These are phyloP conservation scores for Physcomitrellopsis africana DNA, from an alignment of 225 moss, liverwort and hornwort species.

Conservation along the genomic window DNA sequence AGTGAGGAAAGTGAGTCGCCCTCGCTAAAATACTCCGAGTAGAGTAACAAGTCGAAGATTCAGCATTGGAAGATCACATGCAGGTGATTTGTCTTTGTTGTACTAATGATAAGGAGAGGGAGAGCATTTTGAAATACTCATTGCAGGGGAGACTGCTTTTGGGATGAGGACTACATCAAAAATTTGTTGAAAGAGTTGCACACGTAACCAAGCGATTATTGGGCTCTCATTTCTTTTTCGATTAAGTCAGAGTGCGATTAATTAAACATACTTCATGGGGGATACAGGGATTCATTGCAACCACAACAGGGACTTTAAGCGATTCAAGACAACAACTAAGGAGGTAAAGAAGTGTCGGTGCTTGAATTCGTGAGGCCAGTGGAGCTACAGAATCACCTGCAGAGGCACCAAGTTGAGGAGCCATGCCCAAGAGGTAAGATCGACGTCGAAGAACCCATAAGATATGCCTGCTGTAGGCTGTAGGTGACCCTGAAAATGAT, in stretches of 20 bases:
- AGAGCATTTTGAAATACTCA: not conserved
- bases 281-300: conserved; percentile 37
- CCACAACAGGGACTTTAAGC: conserved; percentile 70
- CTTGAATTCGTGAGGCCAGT: conserved; percentile 37
- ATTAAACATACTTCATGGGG: conserved; percentile 2
- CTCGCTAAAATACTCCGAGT: conserved; percentile 58
- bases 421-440: conserved; percentile 26
- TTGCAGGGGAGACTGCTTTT: conserved; percentile 1
- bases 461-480: conserved; percentile 10
- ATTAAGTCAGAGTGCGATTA: not conserved
- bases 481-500: conserved; percentile 22
- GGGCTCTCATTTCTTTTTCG: conserved; percentile 9
- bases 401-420: conserved; percentile 20
- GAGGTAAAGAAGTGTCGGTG: conserved; percentile 70
- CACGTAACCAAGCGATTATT: conserved; percentile 11
- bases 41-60: conserved; percentile 58
- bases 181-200: not conserved
- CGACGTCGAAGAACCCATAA: conserved; percentile 31
- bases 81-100: conserved; percentile 40
- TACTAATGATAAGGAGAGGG: conserved; percentile 23
- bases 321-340: conserved; percentile 73
- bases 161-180: not conserved
- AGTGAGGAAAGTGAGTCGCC: conserved; percentile 41
- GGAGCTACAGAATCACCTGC: conserved; percentile 30
- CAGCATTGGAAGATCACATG: conserved; percentile 62